phyloP scores from a whole-genome alignment of 805 yeast species.

The Candida argentea region DNA sequence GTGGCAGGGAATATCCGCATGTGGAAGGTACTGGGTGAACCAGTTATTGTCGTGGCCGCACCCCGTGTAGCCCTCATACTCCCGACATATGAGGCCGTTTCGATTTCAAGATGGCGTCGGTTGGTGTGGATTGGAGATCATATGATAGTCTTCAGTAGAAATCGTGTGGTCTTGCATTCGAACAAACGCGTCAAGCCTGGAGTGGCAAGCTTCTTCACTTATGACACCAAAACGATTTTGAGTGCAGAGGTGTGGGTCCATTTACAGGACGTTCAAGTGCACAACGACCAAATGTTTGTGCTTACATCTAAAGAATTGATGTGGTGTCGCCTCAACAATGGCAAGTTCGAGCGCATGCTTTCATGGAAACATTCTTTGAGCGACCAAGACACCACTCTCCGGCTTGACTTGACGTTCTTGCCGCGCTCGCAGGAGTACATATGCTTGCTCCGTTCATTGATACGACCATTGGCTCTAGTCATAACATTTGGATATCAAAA shows the following conservation, averaged over 20 bases:
- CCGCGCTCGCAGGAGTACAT: too few relatives aligned
- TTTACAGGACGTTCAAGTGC: slow-evolving; percentile 34
- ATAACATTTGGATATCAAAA: slow-evolving; percentile 29
- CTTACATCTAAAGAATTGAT: slow-evolving; percentile 61
- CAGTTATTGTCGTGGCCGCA: not conserved
- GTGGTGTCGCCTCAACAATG: slow-evolving; percentile 31
- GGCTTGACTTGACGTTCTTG: too few relatives aligned
- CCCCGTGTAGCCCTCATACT: too few relatives aligned
- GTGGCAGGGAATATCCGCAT: slow-evolving; percentile 42
- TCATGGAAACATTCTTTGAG: slow-evolving; percentile 68
- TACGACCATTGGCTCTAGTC: slow-evolving; percentile 19
- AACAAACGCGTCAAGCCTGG: too few relatives aligned
- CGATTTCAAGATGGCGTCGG: slow-evolving; percentile 46
- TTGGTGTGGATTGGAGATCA: slow-evolving; percentile 33
- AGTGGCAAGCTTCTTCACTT: slow-evolving; percentile 20
- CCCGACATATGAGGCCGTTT: slow-evolving; percentile 39
- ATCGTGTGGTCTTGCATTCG: too few relatives aligned
- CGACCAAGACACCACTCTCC: too few relatives aligned
- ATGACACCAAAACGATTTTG: slow-evolving; percentile 13
- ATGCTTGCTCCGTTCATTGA: slow-evolving; percentile 20
- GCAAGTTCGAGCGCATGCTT: slow-evolving; percentile 38
- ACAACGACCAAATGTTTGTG: slow-evolving; percentile 31
- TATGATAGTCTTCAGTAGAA: slow-evolving; percentile 30
- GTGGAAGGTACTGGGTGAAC: slow-evolving; percentile 13
- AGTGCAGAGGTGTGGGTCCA: slow-evolving; percentile 36